Evolutionary conservation across 495 filamentous ascomycete genomes (phyloP), one percentile per base, ranked within the genome.

Genomic region (Hypoxylon intermedium): DNA sequence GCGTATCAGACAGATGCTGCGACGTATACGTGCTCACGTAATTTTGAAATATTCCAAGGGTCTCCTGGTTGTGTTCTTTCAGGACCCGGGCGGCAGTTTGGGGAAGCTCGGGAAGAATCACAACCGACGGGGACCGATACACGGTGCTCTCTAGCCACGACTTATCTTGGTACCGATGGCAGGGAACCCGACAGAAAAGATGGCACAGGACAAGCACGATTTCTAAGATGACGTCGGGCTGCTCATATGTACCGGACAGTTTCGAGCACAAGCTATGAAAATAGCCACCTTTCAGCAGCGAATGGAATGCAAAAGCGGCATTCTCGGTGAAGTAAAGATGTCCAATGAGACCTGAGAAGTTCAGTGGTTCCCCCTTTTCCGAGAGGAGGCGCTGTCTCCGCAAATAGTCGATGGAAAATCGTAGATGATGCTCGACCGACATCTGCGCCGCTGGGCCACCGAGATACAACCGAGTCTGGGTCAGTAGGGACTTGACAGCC

Each of bases 381-480:
- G 79, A 83, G 18, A 93, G 75, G 0, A 93, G 80, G 24, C 80
- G 68, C 58, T 91, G 85, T 9, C 88, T 76, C 23, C 88, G 81
- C 5, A 92, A 81, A 60, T 91, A 92, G 53, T 93, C 89, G 37
- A 93, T 89, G 0, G 89, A 91, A 58, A 92, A 92, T 9, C 89
- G 78, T 6, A 93, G 70, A 67, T 92, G 88, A 60, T 93, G 89
- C 0, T 89, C 77, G 0, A 91, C 82, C 7, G 87, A 84, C 52
- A 84, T 81, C 54, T 85, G 85, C 34, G 72, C 72, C 41, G 79
- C 81, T 3, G 80, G 71, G 0, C 87, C 87, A 28, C 87, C 89
- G 6, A 92, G 74, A 58, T 85, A 90, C 3, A 93, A 71, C 15
- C 87, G 76, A 16, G 85, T 83, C 58, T 89, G 86, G 5, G 86